phyloP scores from a whole-genome alignment of 116 monocot genomes.

The Iris pallida region DNA sequence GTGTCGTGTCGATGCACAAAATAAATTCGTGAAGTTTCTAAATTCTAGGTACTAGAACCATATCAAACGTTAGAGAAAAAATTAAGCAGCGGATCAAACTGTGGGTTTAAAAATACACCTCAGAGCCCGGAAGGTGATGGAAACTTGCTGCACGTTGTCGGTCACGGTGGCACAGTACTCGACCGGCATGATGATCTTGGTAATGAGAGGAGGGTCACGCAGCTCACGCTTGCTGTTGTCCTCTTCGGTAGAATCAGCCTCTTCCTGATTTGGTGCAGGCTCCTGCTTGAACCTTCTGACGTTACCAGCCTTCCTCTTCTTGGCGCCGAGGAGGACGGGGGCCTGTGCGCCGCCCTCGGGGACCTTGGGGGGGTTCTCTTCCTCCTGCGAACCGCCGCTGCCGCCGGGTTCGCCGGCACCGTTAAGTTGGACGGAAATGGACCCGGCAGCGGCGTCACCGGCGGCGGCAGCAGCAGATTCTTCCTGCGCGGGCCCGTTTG shows the following conservation, averaged over 20 bases:
- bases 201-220: slow-evolving; percentile 23
- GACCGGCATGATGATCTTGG: slow-evolving; percentile 61
- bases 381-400: slow-evolving; percentile 15
- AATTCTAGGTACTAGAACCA: background rate
- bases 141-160: slow-evolving; percentile 61
- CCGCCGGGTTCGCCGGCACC: background rate
- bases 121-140: slow-evolving; percentile 58
- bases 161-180: slow-evolving; percentile 41
- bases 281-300: slow-evolving; percentile 66
- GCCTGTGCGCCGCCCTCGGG: slow-evolving; percentile 13
- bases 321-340: slow-evolving; percentile 38
- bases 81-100: background rate
- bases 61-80: background rate
- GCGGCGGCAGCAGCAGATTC: background rate
- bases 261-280: slow-evolving; percentile 23
- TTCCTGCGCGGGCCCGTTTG: no score
- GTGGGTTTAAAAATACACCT: slow-evolving; percentile 34
- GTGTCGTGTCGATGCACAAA: background rate
- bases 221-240: slow-evolving; percentile 19
- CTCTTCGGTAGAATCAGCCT: slow-evolving; percentile 26
- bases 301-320: slow-evolving; percentile 67
- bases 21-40: no score
- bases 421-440: slow-evolving; percentile 22
- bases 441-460: background rate
- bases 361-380: slow-evolving; percentile 22